A percentile compares a stretch with the other conserved stretches of the same genome.
Conservation (phyloP, 208 protist genomes). For the Kentomonas sorsogonicus region DNA sequence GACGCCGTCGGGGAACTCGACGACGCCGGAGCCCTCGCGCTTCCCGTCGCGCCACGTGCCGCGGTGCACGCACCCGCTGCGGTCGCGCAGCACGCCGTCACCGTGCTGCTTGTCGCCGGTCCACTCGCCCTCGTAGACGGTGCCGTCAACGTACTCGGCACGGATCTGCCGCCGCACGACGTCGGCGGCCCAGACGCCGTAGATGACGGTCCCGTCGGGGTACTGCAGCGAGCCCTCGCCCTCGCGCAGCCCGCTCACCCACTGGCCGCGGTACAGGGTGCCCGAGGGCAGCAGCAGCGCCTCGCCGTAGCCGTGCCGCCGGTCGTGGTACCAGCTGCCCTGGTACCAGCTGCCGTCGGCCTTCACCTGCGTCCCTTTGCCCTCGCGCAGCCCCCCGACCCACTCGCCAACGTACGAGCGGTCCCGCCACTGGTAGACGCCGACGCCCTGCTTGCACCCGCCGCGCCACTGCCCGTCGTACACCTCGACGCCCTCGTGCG, state of each 20-base stretch:
- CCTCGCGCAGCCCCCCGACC: conserved; percentile 55
- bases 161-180: conserved; percentile 29
- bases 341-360: conserved; percentile 65
- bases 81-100: conserved; percentile 35
- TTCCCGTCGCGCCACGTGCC: conserved; percentile 60
- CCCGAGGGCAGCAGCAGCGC: conserved; percentile 36
- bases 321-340: conserved; percentile 74
- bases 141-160: conserved; percentile 36
- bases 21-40: conserved; percentile 42
- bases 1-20: conserved; percentile 59
- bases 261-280: conserved; percentile 46
- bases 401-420: conserved; percentile 78
- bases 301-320: conserved; percentile 62
- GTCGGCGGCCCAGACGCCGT: conserved; percentile 34
- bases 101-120: conserved; percentile 43
- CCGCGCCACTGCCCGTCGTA: conserved; percentile 86
- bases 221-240: conserved; percentile 46
- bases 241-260: conserved; percentile 36
- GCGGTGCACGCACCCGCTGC: conserved; percentile 43
- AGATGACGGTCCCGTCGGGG: conserved; percentile 27
- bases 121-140: conserved; percentile 64
- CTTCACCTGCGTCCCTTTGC: conserved; percentile 56
- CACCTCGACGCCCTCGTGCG: conserved; percentile 44
- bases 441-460: conserved; percentile 64
- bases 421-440: conserved; percentile 80